Base-by-base conservation (phyloP, 2,329 filamentous ascomycete species). In the Penicillium sp. region DNA sequence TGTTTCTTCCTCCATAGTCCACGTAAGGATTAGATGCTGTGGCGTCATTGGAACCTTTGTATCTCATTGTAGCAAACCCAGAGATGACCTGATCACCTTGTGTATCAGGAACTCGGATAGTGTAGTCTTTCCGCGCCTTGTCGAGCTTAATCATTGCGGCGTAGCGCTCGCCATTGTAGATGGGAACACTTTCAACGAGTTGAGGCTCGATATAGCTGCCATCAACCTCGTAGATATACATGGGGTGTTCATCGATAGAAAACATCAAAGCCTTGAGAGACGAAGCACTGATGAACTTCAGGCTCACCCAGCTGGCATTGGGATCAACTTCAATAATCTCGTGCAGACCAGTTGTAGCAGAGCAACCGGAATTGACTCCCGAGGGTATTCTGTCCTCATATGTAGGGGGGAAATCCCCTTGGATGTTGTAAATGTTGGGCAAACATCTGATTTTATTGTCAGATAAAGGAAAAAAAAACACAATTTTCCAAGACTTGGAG, bases 71-170 rank as follows among this genome's bases (percentile, higher is more conserved):
- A 1, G 80, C 83, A 42, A 77, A 74, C 1, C 79, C 82, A 9
- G 74, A 72, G 29, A 86, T 72, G 42, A 85, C 74, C 66, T 87
- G 84, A 9, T 79, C 76, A 2, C 77, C 71, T 39, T 71, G 73
- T 9, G 72, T 69, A 21, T 80, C 77, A 24, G 80, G 77, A 29
- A 82, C 72, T 3, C 84, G 81, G 31, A 79, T 74, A 0, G 69
- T 73, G 61, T 79, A 79, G 45, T 73, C 63, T 9, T 65, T 69
- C 4, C 61, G 44, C 49, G 64, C 47, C 43, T 77, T 70, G 60
- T 76, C 69, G 3, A 78, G 70, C 52, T 75, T 74, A n/a, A 79
- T 63, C 47, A 79, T 66, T 13, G 70, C 71, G 0, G 75, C 72
- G 44, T 74, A 71, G 8, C 77, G 71, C 47, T 76, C 70, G 10